Percentiles rank a stretch among this genome's conserved stretches.
These are phyloP conservation scores for Fusarium zealandicum DNA, from an alignment of 2,329 filamentous ascomycete species.

Conservation along the genomic window DNA sequence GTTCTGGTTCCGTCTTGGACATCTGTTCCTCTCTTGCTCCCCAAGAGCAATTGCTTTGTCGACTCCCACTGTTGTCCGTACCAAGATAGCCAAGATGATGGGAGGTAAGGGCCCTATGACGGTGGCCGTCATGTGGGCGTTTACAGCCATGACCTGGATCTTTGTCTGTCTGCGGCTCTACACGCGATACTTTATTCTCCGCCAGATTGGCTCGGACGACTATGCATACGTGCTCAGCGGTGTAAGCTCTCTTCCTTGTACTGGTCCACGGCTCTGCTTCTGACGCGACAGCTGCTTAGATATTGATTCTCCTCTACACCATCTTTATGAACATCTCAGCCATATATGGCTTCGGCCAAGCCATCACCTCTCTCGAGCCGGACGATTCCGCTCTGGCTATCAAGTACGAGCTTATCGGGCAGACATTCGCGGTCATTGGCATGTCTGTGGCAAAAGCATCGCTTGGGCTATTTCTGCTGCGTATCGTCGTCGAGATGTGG, in stretches of 20 bases:
- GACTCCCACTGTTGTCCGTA: neutral
- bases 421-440: constrained; percentile 48
- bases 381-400: constrained; percentile 34
- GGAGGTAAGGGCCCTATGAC: constrained; percentile 30
- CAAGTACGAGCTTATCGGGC: constrained; percentile 43
- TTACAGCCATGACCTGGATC: constrained; percentile 35
- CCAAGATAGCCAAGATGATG: constrained; percentile 22
- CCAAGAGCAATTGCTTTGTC: neutral
- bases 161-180: constrained; percentile 48
- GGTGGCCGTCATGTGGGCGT: constrained; percentile 38
- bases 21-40: neutral
- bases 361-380: constrained; percentile 21
- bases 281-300: neutral
- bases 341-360: constrained; percentile 46
- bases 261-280: neutral
- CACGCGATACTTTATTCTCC: constrained; percentile 43
- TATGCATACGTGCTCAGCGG: constrained; percentile 40
- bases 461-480: constrained; percentile 48
- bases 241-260: neutral
- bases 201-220: constrained; percentile 43
- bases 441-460: constrained; percentile 49
- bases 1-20: neutral
- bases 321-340: constrained; percentile 43
- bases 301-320: constrained; percentile 44
- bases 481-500: constrained; percentile 44